Conservation (phyloP, 148 eudicot genomes). For the Rhododendron vialii region DNA sequence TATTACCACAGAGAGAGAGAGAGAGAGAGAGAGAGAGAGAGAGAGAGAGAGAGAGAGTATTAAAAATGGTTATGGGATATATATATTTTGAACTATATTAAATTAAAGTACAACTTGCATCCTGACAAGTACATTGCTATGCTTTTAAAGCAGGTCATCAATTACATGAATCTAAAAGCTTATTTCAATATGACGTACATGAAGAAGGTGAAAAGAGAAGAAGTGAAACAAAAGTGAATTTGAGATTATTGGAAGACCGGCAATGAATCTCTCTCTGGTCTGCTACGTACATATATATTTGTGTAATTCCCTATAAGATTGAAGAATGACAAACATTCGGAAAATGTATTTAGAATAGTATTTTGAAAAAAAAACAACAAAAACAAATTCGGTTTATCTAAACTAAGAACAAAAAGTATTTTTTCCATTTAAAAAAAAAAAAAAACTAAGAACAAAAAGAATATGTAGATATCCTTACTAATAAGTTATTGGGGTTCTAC, state of each 20-base stretch:
- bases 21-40: too few species aligned
- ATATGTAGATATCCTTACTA: slow-evolving; percentile 24
- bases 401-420: neutral
- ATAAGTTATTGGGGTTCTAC: slow-evolving; percentile 35
- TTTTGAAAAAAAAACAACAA: neutral
- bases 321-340: neutral
- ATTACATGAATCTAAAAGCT: neutral
- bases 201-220: too few species aligned
- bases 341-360: neutral
- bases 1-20: too few species aligned
- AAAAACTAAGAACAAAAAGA: neutral
- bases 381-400: neutral
- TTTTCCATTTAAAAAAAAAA: neutral
- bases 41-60: too few species aligned
- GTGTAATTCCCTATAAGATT: neutral
- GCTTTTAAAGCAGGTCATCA: neutral
- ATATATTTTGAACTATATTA: neutral
- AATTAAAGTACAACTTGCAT: neutral
- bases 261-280: neutral
- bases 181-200: neutral
- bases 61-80: neutral
- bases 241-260: neutral
- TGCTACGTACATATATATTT: too few species aligned
- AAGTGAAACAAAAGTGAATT: neutral
- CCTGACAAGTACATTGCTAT: neutral